Evolutionary conservation across 352 stramenopile genomes (phyloP).

Genomic region (Pythium dissimile): DNA sequence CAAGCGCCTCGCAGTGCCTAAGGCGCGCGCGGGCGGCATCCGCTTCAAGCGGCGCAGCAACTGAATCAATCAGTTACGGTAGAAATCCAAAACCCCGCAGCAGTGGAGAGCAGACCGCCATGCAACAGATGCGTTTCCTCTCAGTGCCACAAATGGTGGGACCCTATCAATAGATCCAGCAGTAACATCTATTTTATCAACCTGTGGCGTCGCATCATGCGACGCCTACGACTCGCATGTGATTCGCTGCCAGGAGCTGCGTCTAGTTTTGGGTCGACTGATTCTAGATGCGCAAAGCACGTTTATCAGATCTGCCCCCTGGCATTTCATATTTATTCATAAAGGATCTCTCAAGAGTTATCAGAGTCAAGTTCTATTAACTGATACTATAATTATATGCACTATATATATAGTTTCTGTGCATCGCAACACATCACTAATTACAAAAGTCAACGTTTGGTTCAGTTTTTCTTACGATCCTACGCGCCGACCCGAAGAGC

Average conservation of each 20-base stretch:
- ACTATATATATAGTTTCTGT: too few relatives aligned
- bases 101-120: too few relatives aligned
- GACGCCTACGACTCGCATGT: too few relatives aligned
- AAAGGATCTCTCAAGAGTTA: too few relatives aligned
- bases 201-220: too few relatives aligned
- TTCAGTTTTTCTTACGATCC: too few relatives aligned
- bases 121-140: too few relatives aligned
- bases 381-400: too few relatives aligned
- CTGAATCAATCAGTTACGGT: slow-evolving; percentile 11
- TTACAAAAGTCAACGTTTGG: too few relatives aligned
- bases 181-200: too few relatives aligned
- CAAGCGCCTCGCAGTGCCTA: slow-evolving; percentile 6
- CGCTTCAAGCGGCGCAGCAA: slow-evolving; percentile 50
- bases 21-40: neutral
- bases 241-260: neutral
- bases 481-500: slow-evolving; percentile 1
- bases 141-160: neutral
- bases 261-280: neutral
- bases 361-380: neutral
- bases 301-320: neutral
- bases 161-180: too few relatives aligned
- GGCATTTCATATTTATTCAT: too few relatives aligned
- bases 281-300: neutral
- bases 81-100: neutral
- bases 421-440: neutral